Base-by-base conservation (phyloP, 2,329 filamentous ascomycete species). In the Aspergillus candidus region DNA sequence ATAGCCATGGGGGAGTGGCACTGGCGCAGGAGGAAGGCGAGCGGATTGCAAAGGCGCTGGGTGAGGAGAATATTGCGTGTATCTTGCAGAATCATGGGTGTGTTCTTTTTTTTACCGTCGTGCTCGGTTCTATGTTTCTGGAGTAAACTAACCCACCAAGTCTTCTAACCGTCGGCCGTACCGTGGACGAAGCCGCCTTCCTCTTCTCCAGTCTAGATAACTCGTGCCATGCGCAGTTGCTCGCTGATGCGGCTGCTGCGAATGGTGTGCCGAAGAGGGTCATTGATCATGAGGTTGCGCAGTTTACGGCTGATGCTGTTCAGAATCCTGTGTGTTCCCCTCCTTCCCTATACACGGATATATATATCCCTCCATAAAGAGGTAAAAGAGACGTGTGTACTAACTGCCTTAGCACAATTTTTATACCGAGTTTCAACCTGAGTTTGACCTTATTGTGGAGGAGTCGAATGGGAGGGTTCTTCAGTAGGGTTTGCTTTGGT, bases 21-120 rank as follows among this genome's bases (percentile, higher is more conserved):
- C 53, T 70, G 12, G 67, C 65, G 4, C 58, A 62, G 40, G 67
- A 70, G 10, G 67, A 70, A 45, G 67, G 67, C 2, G 49, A 50
- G 22, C 55, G 63, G 18, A 69, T 70, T 44, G 66, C 67, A 0
- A 50, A 55, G 17, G 65, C 66, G 1, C 53, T 70, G 12, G 67
- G 67, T 5, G 57, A 63, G 44, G 59, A 68, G 32, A 70, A 67
- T 32, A 65, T 69, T 41, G 67, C 65, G 10, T 66, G 62, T 40
- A 65, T 70, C 37, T 44, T 70, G 15, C 65, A 69, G 47, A 70
- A 70, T 43, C 67, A 70, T 38, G 67, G 64, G 64, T 67, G 41
- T 27, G 41, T 33, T 5, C 14, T 13, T n/a, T 32, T 18, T 8
- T 12, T 14, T 13, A 48, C 42, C n/a, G 30, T 36, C 17, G 11